Evolutionary conservation across 768 basidiomycete genomes (phyloP).

Genomic region (Trametes cingulata): DNA sequence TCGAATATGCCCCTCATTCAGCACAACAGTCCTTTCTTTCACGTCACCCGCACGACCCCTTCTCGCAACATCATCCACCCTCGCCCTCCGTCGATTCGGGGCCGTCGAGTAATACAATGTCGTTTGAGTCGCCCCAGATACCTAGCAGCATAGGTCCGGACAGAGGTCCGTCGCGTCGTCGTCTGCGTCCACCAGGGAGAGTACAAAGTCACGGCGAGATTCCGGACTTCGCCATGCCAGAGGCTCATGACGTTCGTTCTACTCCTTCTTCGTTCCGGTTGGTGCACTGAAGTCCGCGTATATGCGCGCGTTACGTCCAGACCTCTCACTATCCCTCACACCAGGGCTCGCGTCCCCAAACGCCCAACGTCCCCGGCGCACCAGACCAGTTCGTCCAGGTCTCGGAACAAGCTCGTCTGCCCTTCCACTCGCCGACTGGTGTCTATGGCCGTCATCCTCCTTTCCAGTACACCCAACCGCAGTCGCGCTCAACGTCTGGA

Average conservation of each 20-base stretch:
- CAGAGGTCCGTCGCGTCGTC: constrained; percentile 44
- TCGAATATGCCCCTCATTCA: constrained; percentile 26
- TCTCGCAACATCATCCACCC: constrained; percentile 16
- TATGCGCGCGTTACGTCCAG: constrained; percentile 16
- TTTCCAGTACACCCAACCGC: constrained; percentile 8
- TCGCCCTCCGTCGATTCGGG: constrained; percentile 16
- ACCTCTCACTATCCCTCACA: constrained; percentile 12
- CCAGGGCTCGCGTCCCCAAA: constrained; percentile 19
- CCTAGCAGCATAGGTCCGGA: constrained; percentile 54
- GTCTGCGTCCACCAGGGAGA: constrained; percentile 9
- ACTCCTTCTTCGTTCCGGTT: neutral
- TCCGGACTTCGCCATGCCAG: constrained; percentile 10
- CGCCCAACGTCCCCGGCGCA: constrained; percentile 5
- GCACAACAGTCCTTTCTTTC: constrained; percentile 21
- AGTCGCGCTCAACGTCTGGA: constrained; percentile 48
- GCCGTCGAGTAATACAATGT: constrained; percentile 7
- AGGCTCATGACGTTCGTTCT: constrained; percentile 12
- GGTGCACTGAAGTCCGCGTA: constrained; percentile 9
- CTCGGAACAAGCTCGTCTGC: neutral
- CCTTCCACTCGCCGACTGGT: neutral
- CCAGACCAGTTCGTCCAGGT: constrained; percentile 6
- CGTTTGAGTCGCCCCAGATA: constrained; percentile 38
- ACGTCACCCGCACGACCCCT: constrained; percentile 7
- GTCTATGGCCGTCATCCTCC: neutral
- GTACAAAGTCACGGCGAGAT: constrained; percentile 16